Evolutionary conservation across 179 eudicot species (phyloP), one percentile per base, ranked within the genome.

Genomic region (Heliamphora ciliata): DNA sequence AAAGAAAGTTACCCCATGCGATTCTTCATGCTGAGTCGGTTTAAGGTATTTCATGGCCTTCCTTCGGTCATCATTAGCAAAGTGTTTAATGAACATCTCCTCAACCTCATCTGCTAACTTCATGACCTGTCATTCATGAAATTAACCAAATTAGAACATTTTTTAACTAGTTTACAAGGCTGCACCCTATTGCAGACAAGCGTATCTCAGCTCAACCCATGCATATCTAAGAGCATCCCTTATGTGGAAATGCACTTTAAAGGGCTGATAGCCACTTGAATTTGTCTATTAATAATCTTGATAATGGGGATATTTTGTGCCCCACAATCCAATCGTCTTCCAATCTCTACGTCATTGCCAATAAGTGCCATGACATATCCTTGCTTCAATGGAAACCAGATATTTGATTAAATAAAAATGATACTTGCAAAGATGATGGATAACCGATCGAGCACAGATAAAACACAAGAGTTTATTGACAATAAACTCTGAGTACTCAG

Each of bases 31-130:
- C 76, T 90, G 98, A 77, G 90, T 89, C 13, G 98, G 99, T 74
- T 90, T 96, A 15, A 96, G 93, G 89, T 96, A 96, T 80, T 90
- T 94, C 98, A 94, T 92, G 71, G 97, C 99, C 84, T 90, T 96
- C 66, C 90, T 88, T 85, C 82, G 87, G 79, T 96, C 93, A 83
- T 93, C 99, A 80, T 91, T 83, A 8, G 97, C 91, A 66, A 92
- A 94, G 80, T 96, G 89, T 86, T 92, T 91, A 50, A 90, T 84
- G 82, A 96, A 94, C 11, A 87, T 84, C 63, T 92, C 91, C 85
- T 96, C 98, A 84, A 92, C 90, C 56, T 96, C 96, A 74, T 96
- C 97, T 78, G 92, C 84, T 81, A 96, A 89, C 84, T 87, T 89
- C 80, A 91, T 79, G 66, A 84, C 92, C 98, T 94, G 74, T 82